These are phyloP conservation scores for Penicillium chermesinum DNA, from an alignment of 495 filamentous ascomycete species.

Conservation along the genomic window DNA sequence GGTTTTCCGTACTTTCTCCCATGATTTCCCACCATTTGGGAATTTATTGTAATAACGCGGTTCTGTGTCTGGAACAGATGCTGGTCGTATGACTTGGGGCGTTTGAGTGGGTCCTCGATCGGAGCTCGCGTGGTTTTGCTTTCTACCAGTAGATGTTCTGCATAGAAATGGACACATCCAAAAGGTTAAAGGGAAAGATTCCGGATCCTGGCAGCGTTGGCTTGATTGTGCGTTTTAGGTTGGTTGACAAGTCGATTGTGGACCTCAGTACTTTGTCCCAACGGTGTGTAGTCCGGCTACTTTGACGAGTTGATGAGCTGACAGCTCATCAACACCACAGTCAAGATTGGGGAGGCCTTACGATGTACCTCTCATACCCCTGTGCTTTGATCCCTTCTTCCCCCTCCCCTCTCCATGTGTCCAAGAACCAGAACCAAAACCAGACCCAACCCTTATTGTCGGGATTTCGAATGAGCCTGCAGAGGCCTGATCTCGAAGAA, in stretches of 20 bases:
- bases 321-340: too few relatives aligned
- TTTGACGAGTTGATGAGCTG: background rate
- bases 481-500: conserved; percentile 2
- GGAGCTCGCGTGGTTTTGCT: background rate
- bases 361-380: too few relatives aligned
- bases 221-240: background rate
- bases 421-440: too few relatives aligned
- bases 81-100: background rate
- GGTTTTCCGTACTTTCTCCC: too few relatives aligned
- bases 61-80: background rate
- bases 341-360: too few relatives aligned
- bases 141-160: background rate
- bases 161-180: background rate
- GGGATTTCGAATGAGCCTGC: conserved; percentile 3
- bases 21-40: too few relatives aligned
- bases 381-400: too few relatives aligned
- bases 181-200: background rate
- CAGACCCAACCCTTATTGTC: background rate
- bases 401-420: too few relatives aligned
- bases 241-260: background rate
- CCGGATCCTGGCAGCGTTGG: background rate
- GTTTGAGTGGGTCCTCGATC: background rate
- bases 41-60: too few relatives aligned
- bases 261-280: background rate
- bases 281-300: background rate